Percentiles rank a stretch among this genome's conserved stretches.
Conservation (phyloP, 2,329 filamentous ascomycete genomes). For the Fusarium sulawesiense region DNA sequence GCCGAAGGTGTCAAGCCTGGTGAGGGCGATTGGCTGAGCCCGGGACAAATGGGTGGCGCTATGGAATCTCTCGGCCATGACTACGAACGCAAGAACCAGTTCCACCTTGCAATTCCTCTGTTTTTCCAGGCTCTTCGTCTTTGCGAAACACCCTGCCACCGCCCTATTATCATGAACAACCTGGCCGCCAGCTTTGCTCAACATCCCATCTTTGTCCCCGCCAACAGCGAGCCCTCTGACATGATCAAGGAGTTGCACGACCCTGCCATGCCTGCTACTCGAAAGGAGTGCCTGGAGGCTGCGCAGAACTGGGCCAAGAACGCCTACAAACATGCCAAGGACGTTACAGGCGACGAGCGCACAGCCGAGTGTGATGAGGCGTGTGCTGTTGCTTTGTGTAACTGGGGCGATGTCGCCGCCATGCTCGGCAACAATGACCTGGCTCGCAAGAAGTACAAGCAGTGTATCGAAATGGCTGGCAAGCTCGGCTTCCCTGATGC, state of each 20-base stretch:
- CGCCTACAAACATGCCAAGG: conserved; percentile 73
- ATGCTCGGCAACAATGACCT: conserved; percentile 74
- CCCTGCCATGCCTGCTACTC: conserved; percentile 57
- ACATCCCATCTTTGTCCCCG: conserved; percentile 60
- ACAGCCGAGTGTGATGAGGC: conserved; percentile 85
- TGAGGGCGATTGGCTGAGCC: conserved; percentile 77
- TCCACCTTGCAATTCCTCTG: conserved; percentile 85
- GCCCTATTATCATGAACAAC: conserved; percentile 88
- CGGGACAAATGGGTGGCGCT: conserved; percentile 77
- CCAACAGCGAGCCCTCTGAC: conserved; percentile 44
- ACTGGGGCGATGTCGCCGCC: conserved; percentile 84
- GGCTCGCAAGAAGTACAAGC: conserved; percentile 74
- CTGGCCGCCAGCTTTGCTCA: conserved; percentile 79
- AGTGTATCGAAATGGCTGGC: conserved; percentile 72
- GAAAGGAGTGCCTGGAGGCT: conserved; percentile 72
- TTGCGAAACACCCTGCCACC: conserved; percentile 76
- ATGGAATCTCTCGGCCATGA: conserved; percentile 81
- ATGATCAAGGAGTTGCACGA: conserved; percentile 45
- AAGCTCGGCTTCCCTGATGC: conserved; percentile 65
- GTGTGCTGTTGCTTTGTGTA: conserved; percentile 86
- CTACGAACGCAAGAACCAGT: conserved; percentile 78
- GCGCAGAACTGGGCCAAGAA: conserved; percentile 84
- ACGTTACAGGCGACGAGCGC: conserved; percentile 73
- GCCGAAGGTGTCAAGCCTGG: conserved; percentile 75
- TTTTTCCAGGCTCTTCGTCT: conserved; percentile 86